phyloP scores from a whole-genome alignment of 192 early-diverging fungal species.

The Entomortierella beljakovae region DNA sequence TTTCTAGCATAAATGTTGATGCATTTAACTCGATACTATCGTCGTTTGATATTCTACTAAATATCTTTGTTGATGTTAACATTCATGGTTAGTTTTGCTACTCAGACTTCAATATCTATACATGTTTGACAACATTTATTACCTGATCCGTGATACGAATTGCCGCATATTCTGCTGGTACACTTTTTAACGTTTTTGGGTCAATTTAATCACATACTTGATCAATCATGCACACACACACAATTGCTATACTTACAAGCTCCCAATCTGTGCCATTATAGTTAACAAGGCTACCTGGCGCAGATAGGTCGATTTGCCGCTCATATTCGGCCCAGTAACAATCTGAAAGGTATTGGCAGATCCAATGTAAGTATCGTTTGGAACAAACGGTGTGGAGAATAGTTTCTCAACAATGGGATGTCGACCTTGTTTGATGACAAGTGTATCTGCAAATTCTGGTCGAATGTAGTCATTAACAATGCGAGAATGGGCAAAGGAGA shows the following conservation, averaged over 20 bases:
- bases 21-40: constrained; percentile 67
- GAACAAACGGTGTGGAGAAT: constrained; percentile 61
- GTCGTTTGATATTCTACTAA: constrained; percentile 83
- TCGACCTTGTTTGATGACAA: constrained; percentile 79
- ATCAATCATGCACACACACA: too few relatives aligned
- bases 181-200: too few relatives aligned
- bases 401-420: constrained; percentile 80
- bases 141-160: constrained; percentile 75
- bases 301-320: constrained; percentile 90
- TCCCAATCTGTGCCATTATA: constrained; percentile 90
- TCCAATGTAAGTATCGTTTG: constrained; percentile 78
- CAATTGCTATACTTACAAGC: constrained; percentile 75
- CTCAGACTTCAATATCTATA: not conserved
- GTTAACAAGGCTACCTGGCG: constrained; percentile 80
- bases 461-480: constrained; percentile 70
- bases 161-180: constrained; percentile 84
- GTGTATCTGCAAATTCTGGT: constrained; percentile 83
- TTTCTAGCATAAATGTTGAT: constrained; percentile 89
- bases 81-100: not conserved
- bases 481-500: constrained; percentile 78
- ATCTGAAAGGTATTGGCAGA: constrained; percentile 73
- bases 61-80: constrained; percentile 53
- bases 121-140: not conserved
- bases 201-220: too few relatives aligned
- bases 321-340: constrained; percentile 94